Percentiles rank a stretch among this genome's conserved stretches.
These are phyloP conservation scores for Cutaneotrichosporon sp. DNA, from an alignment of 1,284 basidiomycete species.

Conservation along the genomic window DNA sequence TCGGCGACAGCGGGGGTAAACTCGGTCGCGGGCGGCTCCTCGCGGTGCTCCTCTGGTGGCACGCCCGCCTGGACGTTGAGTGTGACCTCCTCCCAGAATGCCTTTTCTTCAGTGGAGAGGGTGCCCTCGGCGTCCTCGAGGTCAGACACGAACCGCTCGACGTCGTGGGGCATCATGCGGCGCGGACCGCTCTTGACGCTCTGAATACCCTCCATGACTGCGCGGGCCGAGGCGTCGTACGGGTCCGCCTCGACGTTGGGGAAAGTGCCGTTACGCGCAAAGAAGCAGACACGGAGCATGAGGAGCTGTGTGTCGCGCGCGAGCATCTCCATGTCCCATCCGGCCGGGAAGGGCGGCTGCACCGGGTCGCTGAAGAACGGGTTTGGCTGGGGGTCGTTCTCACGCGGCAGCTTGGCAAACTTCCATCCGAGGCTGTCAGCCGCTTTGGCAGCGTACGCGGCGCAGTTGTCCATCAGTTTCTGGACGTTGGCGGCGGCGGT, in stretches of 20 bases:
- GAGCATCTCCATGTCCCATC: conserved; percentile 43
- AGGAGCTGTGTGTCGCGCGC: conserved; percentile 21
- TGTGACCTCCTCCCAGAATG: conserved; percentile 14
- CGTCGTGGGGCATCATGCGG: conserved; percentile 22
- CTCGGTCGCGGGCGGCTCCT: conserved; percentile 3
- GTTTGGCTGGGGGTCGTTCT: conserved; percentile 5
- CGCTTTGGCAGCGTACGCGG: conserved; percentile 35
- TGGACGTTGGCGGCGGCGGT: conserved; percentile 34
- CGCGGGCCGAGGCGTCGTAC: conserved; percentile 16
- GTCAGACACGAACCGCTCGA: conserved; percentile 30
- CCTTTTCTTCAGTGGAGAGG: conserved; percentile 9
- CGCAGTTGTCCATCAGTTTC: conserved; percentile 39
- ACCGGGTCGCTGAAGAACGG: conserved; percentile 8
- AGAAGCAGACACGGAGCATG: conserved; percentile 28
- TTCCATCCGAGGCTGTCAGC: conserved; percentile 32
- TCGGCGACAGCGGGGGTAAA: background rate
- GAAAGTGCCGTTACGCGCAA: conserved; percentile 11
- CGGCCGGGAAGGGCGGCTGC: conserved; percentile 27
- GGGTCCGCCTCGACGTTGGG: conserved; percentile 8
- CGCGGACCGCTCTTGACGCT: conserved; percentile 11
- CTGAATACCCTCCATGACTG: conserved; percentile 8
- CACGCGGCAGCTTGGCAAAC: conserved; percentile 18
- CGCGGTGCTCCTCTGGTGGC: conserved; percentile 5
- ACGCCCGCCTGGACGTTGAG: conserved; percentile 3
- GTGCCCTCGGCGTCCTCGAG: conserved; percentile 31